Base-by-base conservation (phyloP, 1,139 yeast genomes). In the Nakaseomyces glabratus region DNA sequence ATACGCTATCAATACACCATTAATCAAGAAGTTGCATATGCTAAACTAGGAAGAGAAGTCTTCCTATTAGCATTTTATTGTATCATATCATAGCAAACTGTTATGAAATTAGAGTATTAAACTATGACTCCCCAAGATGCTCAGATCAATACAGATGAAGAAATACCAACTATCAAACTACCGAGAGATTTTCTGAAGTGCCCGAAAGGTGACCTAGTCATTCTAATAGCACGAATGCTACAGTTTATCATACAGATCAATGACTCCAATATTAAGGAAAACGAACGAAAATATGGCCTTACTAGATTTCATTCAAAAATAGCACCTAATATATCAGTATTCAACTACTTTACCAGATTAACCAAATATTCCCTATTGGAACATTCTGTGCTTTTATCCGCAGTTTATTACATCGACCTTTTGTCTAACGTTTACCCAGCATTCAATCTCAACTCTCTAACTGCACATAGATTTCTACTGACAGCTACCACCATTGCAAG, bases 261-360 rank as follows among this genome's bases (percentile, higher is more conserved):
- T 54, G 94, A 85, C 53, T 36, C 42, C 2, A 36, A 62, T 30
- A 56, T 43, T 24, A n/a, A 20, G 6, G 20, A 25, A 12, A 20
- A 6, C 9, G 20, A 20, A 12, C 22, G 17, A 7, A 20, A 14
- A 20, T 7, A 12, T 4, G 61, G 68, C 29, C 65, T 90, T 35
- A 90, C 98, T 0, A 67, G 97, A 45, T 90, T 88, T 55, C 98
- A 90, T 57, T 86, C 96, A 4, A 62, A 96, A 42, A 77, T 93
- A 0, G 95, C 96, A 1, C 97, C 98, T 0, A 72, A 73, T 15
- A 90, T 90, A 31, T 79, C 95, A 2, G 73, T 86, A 6, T 71
- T 70, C 42, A 84, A 82, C 38, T 90, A 90, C 50, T 61, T 90
- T 31, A 61, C 76, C 31, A 70, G 98, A 47, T 65, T 90, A 35